Base-by-base conservation (phyloP, 345 rosid genomes). In the Clarkia xantiana region DNA sequence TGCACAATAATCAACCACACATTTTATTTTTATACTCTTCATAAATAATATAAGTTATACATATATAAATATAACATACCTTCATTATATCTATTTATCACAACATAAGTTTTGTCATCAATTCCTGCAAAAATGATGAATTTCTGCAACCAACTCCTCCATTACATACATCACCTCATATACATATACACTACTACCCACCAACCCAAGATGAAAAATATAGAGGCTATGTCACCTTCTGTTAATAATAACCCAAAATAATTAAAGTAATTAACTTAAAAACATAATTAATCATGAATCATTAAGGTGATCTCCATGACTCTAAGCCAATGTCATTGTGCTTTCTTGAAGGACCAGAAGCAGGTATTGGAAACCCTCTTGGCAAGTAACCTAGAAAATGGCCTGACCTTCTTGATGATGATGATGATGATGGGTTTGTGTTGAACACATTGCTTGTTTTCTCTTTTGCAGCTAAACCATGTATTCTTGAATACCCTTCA, bases 321-420 rank as follows among this genome's bases (percentile, higher is more conserved):
- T 82, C 69, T 45, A 75, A 68, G 58, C 95, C 97, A 70, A 89
- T 75, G 55, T 63, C 87, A 55, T 89, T 89, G 73, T 85, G 95
- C 61, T 80, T 82, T 68, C 94, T 69, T 51, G 97, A 89, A 54
- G 97, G 97, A 53, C 80, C 97, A 40, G 97, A 89, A 54, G 78
- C 67, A 41, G 97, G 97, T 45, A 89, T 67, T 0, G 95, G 97
- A 1, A 85, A 68, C 61, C 76, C 84, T 58, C 75, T 82, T 14
- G 95, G 97, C 61, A 89, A 69, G 75, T 67, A 80, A 46, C 82
- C 84, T 49, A 70, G 51, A 79, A 82, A 82, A 57, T 85, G 90
- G 19, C 76, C 79, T 4, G 18, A 10, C 45, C 25, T 29, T 10
- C 10, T 3, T 12, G 16, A 5, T 40, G 36, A 22, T 40, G 47